These are phyloP conservation scores for Cnidoscolus chayamansa DNA, from an alignment of 441 rosid species.

Conservation along the genomic window DNA sequence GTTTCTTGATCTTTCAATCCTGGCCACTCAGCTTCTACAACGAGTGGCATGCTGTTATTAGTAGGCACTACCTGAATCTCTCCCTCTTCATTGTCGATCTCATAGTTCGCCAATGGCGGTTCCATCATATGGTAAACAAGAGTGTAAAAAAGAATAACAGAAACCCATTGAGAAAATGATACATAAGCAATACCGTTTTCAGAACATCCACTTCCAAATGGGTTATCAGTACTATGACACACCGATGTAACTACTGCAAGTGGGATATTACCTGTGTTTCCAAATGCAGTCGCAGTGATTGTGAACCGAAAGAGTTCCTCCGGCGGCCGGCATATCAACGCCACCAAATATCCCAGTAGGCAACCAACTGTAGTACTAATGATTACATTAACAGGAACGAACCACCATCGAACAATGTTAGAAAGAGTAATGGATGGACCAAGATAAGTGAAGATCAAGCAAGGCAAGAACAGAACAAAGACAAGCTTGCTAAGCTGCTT, in stretches of 20 bases:
- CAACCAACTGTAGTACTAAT: constrained; percentile 59
- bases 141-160: constrained; percentile 85
- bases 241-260: constrained; percentile 75
- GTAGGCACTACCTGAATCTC: constrained; percentile 46
- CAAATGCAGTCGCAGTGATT: constrained; percentile 78
- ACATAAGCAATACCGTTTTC: constrained; percentile 76
- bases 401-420: constrained; percentile 67
- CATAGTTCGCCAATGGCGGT: constrained; percentile 71
- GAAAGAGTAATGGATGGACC: constrained; percentile 65
- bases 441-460: constrained; percentile 76
- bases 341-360: constrained; percentile 55
- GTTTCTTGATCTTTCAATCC: constrained; percentile 86
- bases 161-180: constrained; percentile 79
- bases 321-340: constrained; percentile 61
- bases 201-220: constrained; percentile 62
- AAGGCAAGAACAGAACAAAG: constrained; percentile 78
- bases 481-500: constrained; percentile 83
- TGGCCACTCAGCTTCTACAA: constrained; percentile 92
- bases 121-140: constrained; percentile 96
- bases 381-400: constrained; percentile 75
- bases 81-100: constrained; percentile 46
- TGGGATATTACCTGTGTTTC: constrained; percentile 76
- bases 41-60: constrained; percentile 59
- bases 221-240: constrained; percentile 53
- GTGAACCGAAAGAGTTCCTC: constrained; percentile 69